Conservation (phyloP, 495 filamentous ascomycete genomes). For the Penicillium flavigenum region DNA sequence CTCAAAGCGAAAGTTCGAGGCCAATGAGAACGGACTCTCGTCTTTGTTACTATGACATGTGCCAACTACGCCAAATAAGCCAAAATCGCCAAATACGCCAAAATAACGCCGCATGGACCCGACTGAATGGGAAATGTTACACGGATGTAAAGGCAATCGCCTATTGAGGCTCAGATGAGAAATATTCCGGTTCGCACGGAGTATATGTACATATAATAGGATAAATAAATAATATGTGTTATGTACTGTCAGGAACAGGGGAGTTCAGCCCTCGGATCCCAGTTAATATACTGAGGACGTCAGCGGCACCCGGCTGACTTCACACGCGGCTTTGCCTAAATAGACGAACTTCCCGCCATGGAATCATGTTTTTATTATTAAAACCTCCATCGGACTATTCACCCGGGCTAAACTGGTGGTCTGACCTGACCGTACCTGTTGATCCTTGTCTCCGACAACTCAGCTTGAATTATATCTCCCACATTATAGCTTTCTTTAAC, state of each 20-base stretch:
- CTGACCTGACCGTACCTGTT: neutral
- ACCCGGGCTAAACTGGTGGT: neutral
- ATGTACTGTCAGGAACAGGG: neutral
- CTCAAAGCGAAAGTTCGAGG: neutral
- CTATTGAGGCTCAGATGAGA: neutral
- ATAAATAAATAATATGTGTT: neutral
- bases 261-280: neutral
- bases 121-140: neutral
- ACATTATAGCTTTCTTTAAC: neutral
- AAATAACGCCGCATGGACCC: neutral
- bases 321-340: neutral
- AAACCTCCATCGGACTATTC: neutral
- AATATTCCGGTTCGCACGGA: neutral
- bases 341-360: neutral
- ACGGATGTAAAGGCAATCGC: neutral
- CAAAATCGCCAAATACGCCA: neutral
- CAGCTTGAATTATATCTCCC: neutral
- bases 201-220: too few relatives aligned
- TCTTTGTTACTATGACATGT: conserved; percentile 12
- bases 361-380: neutral
- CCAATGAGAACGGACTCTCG: conserved; percentile 1
- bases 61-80: neutral
- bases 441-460: neutral
- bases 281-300: neutral
- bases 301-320: neutral